Evolutionary conservation across 2,329 filamentous ascomycete genomes (phyloP).

Genomic region (Penicillium frequentans): DNA sequence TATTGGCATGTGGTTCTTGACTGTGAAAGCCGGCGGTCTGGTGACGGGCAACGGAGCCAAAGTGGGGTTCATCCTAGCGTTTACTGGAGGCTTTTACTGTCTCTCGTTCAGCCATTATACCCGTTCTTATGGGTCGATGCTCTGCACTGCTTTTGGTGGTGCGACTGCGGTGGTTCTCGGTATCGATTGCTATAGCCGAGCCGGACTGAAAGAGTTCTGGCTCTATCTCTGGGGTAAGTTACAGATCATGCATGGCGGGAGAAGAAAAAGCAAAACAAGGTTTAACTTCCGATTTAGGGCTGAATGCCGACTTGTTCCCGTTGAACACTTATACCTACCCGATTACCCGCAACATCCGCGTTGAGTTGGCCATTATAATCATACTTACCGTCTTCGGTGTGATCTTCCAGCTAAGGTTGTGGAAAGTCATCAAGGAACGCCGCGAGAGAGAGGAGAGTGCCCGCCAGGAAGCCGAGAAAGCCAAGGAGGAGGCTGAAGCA

Average conservation of each 20-base stretch:
- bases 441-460: conserved; percentile 47
- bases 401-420: conserved; percentile 81
- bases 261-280: neutral
- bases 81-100: conserved; percentile 68
- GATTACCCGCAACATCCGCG: conserved; percentile 79
- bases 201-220: conserved; percentile 97
- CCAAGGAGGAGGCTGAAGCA: conserved; percentile 64
- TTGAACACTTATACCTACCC: conserved; percentile 76
- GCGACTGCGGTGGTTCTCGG: conserved; percentile 78
- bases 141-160: conserved; percentile 75
- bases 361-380: conserved; percentile 77
- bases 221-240: conserved; percentile 76
- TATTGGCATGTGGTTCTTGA: conserved; percentile 86
- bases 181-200: conserved; percentile 84
- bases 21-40: conserved; percentile 73
- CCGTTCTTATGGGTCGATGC: conserved; percentile 74
- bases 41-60: conserved; percentile 63
- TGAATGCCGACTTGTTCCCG: conserved; percentile 81
- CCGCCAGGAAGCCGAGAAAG: conserved; percentile 56
- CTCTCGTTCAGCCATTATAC: conserved; percentile 78
- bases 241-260: neutral
- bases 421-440: conserved; percentile 70
- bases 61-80: conserved; percentile 71
- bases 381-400: conserved; percentile 74
- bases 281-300: conserved; percentile 38